Conservation (phyloP, 108 stramenopile species). For the Aurantiochytrium sp. region DNA sequence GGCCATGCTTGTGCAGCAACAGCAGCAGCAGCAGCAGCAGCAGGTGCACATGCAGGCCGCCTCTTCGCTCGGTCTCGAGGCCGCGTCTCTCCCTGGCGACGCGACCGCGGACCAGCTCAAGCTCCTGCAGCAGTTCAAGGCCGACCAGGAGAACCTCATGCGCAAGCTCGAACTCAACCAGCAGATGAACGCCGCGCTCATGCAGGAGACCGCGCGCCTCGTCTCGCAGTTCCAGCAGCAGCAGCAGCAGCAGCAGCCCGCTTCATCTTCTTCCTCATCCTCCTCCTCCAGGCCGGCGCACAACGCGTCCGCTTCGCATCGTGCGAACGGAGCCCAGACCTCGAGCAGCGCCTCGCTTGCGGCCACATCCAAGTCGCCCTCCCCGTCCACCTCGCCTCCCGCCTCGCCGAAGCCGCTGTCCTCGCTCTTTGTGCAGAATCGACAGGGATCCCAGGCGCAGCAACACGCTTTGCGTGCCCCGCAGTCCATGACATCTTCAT, state of each 20-base stretch:
- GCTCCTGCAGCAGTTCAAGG: background rate
- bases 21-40: background rate
- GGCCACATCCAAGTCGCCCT: background rate
- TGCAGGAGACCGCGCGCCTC: constrained; percentile 3
- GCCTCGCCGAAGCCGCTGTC: background rate
- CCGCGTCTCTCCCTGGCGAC: background rate
- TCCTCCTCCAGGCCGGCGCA: no score
- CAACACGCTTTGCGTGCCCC: background rate
- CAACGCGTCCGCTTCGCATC: no score
- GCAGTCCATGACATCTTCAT: no score
- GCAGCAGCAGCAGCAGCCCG: background rate
- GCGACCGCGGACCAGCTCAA: background rate
- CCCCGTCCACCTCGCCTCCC: background rate
- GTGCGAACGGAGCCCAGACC: no score
- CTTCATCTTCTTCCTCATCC: no score
- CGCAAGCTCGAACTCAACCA: background rate
- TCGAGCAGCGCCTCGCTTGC: no score
- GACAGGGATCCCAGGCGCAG: background rate
- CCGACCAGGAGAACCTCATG: background rate
- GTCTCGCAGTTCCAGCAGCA: background rate
- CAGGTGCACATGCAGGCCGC: background rate
- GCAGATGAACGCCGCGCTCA: background rate
- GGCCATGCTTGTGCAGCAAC: background rate
- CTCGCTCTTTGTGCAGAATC: background rate
- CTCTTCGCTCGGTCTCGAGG: background rate